Evolutionary conservation across 192 early-diverging fungal species (phyloP).

Genomic region (Pilobolus umbonatus): DNA sequence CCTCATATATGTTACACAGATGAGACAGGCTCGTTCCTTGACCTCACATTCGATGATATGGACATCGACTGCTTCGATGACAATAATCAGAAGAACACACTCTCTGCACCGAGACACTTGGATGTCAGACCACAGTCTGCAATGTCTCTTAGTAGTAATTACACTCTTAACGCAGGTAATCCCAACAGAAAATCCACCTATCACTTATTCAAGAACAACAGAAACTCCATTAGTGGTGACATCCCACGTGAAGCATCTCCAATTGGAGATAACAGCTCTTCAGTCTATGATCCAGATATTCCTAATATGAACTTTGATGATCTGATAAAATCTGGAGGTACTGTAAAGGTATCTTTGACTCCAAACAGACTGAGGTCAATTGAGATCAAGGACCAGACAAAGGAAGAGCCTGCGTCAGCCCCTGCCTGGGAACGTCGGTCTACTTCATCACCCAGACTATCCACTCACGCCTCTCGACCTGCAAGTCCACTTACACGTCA

Average conservation of each 20-base stretch:
- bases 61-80: slow-evolving; percentile 18
- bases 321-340: slow-evolving; percentile 44
- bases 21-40: slow-evolving; percentile 19
- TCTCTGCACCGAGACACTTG: background rate
- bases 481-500: background rate
- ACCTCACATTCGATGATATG: slow-evolving; percentile 29
- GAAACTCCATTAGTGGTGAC: slow-evolving; percentile 6
- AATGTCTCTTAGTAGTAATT: slow-evolving; percentile 19
- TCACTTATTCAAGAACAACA: slow-evolving; percentile 25
- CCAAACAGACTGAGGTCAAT: slow-evolving; percentile 55
- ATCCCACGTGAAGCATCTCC: slow-evolving; percentile 14
- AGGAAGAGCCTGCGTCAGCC: background rate
- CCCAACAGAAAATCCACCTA: slow-evolving; percentile 12
- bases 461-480: slow-evolving; percentile 5
- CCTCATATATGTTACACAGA: slow-evolving; percentile 9
- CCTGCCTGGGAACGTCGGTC: slow-evolving; percentile 23
- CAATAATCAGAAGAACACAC: background rate
- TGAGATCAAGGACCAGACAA: slow-evolving; percentile 39
- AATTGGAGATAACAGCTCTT: background rate
- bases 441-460: slow-evolving; percentile 14
- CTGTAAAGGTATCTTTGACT: slow-evolving; percentile 52
- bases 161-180: background rate
- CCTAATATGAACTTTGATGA: slow-evolving; percentile 51
- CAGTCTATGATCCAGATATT: slow-evolving; percentile 34
- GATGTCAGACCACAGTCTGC: slow-evolving; percentile 11